A percentile compares a stretch with the other conserved stretches of the same genome.
Conservation (phyloP, 1,139 yeast species). For the Blastobotrys ciferrii region DNA sequence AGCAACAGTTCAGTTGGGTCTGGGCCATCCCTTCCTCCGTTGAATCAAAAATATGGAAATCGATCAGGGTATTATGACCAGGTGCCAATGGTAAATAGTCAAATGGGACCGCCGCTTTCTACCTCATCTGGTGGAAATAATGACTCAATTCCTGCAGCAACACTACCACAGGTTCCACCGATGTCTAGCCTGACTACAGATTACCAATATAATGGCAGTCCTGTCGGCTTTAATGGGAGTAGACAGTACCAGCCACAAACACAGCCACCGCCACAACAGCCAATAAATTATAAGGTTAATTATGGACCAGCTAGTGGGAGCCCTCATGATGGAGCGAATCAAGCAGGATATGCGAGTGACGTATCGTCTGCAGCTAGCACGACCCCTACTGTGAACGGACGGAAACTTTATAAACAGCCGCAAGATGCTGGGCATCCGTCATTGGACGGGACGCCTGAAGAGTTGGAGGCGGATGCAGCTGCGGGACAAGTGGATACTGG, state of each 20-base stretch:
- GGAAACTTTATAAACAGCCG: constrained; percentile 5
- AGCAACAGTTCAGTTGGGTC: neutral
- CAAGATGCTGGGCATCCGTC: constrained; percentile 6
- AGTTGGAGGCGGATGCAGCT: constrained; percentile 13
- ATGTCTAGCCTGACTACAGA: neutral
- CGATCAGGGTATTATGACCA: neutral
- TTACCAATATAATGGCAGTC: neutral
- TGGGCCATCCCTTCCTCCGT: neutral
- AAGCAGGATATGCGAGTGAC: constrained; percentile 3
- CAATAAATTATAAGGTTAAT: neutral
- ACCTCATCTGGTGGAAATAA: neutral
- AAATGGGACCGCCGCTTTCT: neutral
- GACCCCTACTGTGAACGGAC: neutral
- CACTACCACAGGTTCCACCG: neutral
- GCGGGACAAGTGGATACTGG: constrained; percentile 22
- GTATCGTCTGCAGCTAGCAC: neutral
- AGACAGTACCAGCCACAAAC: neutral
- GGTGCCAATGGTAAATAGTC: neutral
- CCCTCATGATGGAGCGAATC: neutral
- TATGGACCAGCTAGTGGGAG: neutral
- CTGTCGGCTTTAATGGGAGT: neutral
- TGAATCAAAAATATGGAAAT: neutral
- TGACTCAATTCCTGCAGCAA: neutral
- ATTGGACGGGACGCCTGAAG: constrained; percentile 25
- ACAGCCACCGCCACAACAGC: neutral